Evolutionary conservation across 2,329 filamentous ascomycete genomes (phyloP).

Genomic region (Lasiodiplodia gonubiensis): DNA sequence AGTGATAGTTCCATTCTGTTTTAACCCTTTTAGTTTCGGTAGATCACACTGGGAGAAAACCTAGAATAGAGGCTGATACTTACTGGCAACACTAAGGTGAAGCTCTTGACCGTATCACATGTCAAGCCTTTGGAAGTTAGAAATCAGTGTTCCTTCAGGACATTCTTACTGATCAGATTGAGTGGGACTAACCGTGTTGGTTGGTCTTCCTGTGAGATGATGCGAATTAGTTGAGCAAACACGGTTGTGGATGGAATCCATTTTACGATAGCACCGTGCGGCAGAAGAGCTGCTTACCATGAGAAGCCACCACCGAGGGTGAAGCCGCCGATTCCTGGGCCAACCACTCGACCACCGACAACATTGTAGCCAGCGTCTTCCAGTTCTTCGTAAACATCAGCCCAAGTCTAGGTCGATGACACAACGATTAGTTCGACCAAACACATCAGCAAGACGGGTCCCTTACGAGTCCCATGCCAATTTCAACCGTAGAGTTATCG

Average conservation of each 20-base stretch:
- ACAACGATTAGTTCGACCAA: neutral
- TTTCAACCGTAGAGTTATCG: neutral
- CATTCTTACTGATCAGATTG: neutral
- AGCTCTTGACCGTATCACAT: slow-evolving; percentile 12
- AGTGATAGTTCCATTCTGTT: neutral
- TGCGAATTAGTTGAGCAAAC: neutral
- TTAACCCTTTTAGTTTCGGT: neutral
- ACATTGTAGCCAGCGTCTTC: slow-evolving; percentile 2
- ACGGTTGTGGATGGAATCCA: neutral
- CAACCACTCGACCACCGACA: neutral
- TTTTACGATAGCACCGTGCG: neutral
- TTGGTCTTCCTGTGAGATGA: neutral
- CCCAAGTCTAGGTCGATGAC: neutral
- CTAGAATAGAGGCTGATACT: neutral
- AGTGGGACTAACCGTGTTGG: neutral
- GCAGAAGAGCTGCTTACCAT: neutral
- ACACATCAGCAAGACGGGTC: neutral
- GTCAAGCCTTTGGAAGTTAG: neutral
- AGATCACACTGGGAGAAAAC: no score
- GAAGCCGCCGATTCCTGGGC: slow-evolving; percentile 2
- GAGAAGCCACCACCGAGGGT: slow-evolving; percentile 12
- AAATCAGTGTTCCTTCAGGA: no score
- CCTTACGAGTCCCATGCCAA: slow-evolving; percentile 7
- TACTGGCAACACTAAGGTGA: slow-evolving; percentile 6
- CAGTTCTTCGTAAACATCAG: slow-evolving; percentile 10